These are phyloP conservation scores for Suhomyces kilbournensis DNA, from an alignment of 805 yeast genomes.

Conservation along the genomic window DNA sequence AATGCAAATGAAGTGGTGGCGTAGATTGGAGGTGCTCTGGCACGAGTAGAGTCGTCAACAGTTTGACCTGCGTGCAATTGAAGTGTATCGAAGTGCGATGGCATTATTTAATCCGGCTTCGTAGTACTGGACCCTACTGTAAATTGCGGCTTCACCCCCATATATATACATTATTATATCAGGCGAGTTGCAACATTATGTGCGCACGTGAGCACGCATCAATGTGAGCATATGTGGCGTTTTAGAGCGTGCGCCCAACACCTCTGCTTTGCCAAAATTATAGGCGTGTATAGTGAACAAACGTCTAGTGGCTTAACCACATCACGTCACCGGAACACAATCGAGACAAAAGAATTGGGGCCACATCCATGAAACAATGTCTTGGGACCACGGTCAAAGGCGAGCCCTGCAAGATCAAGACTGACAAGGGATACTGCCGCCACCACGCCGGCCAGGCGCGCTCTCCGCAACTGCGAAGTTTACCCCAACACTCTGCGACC, in stretches of 20 bases:
- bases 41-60: constrained; percentile 58
- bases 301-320: background rate
- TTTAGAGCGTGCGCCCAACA: background rate
- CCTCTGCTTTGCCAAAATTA: background rate
- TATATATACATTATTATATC: background rate
- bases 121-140: background rate
- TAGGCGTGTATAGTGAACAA: background rate
- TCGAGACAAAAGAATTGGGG: background rate
- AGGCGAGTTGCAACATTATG: background rate
- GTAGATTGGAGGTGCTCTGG: constrained; percentile 92
- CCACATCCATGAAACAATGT: constrained; percentile 25
- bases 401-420: constrained; percentile 33
- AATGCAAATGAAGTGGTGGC: constrained; percentile 89
- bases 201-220: background rate
- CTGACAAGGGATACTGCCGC: constrained; percentile 28
- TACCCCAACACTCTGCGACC: background rate
- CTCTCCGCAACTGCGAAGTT: background rate
- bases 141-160: background rate
- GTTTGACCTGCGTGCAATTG: constrained; percentile 95
- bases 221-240: background rate
- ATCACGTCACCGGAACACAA: background rate
- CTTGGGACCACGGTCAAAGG: constrained; percentile 43
- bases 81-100: constrained; percentile 79
- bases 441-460: constrained; percentile 22
- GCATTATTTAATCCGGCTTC: constrained; percentile 24